These are phyloP conservation scores for Hyphodiscus sp. DNA, from an alignment of 2,329 filamentous ascomycete species.

Conservation along the genomic window DNA sequence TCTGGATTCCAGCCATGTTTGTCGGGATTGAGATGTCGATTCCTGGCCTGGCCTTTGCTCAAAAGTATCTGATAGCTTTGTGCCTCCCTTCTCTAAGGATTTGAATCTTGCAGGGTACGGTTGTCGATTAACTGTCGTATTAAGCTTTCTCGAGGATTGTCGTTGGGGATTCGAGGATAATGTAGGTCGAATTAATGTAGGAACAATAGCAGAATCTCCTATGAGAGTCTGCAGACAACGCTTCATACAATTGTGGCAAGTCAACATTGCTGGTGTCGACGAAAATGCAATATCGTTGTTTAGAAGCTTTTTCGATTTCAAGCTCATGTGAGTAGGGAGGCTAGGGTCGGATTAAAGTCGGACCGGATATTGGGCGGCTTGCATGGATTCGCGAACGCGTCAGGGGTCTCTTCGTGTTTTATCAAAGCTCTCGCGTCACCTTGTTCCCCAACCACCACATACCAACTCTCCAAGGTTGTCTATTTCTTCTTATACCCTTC, in stretches of 20 bases:
- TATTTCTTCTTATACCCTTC: neutral
- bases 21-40: conserved; percentile 1
- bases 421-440: neutral
- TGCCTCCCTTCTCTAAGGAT: neutral
- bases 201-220: conserved; percentile 16
- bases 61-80: neutral
- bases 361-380: neutral
- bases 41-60: neutral
- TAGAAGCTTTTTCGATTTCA: neutral
- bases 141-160: conserved; percentile 7
- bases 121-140: neutral
- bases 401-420: too few relatives aligned
- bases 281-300: neutral
- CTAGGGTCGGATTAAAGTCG: neutral
- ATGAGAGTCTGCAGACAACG: conserved; percentile 23
- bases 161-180: neutral
- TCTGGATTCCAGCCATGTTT: conserved; percentile 21
- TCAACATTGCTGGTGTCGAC: conserved; percentile 20
- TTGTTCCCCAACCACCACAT: conserved; percentile 1
- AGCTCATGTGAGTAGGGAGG: too few relatives aligned
- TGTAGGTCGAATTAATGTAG: conserved; percentile 3
- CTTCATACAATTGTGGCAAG: conserved; percentile 25
- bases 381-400: neutral
- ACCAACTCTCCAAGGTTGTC: neutral
- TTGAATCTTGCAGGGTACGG: neutral